phyloP scores from a whole-genome alignment of 2,329 filamentous ascomycete genomes.

The Aaosphaeria pasadenensis region DNA sequence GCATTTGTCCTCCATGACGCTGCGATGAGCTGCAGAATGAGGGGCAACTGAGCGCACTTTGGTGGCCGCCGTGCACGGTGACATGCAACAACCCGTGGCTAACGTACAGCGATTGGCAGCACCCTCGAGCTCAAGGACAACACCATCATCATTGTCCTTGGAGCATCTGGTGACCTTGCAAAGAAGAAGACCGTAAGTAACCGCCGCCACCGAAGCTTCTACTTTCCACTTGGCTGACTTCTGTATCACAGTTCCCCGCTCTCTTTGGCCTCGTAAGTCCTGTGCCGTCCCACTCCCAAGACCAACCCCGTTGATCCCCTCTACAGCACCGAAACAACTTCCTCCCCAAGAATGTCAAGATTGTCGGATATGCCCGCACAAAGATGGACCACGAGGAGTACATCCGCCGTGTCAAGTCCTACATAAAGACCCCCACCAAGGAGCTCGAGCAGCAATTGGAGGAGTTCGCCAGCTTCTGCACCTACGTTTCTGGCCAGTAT shows the following conservation, averaged over 20 bases:
- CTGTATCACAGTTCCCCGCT: conserved; percentile 74
- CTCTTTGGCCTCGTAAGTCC: conserved; percentile 90
- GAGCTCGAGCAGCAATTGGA: conserved; percentile 94
- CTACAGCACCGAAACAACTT: conserved; percentile 95
- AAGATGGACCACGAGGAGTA: conserved; percentile 99
- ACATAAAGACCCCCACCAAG: conserved; percentile 98
- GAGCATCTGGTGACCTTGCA: conserved; percentile 93
- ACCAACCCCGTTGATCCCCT: conserved; percentile 13
- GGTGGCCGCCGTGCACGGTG: too few relatives aligned
- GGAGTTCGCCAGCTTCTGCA: conserved; percentile 83
- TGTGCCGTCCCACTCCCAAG: conserved; percentile 5
- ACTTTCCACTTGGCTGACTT: conserved; percentile 17
- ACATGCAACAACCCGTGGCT: background rate
- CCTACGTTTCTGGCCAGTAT: conserved; percentile 96
- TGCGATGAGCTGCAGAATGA: too few relatives aligned
- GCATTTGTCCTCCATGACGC: too few relatives aligned
- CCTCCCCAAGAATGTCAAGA: conserved; percentile 91
- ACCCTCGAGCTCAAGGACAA: conserved; percentile 97
- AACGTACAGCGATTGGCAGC: conserved; percentile 46
- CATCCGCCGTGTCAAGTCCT: conserved; percentile 89
- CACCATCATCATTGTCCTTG: conserved; percentile 93
- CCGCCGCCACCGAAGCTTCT: background rate
- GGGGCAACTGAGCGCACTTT: too few relatives aligned
- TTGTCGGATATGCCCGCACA: conserved; percentile 97
- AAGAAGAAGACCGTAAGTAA: conserved; percentile 96